phyloP scores from a whole-genome alignment of 257 asterid genomes.

The Capsicum rhomboideum region DNA sequence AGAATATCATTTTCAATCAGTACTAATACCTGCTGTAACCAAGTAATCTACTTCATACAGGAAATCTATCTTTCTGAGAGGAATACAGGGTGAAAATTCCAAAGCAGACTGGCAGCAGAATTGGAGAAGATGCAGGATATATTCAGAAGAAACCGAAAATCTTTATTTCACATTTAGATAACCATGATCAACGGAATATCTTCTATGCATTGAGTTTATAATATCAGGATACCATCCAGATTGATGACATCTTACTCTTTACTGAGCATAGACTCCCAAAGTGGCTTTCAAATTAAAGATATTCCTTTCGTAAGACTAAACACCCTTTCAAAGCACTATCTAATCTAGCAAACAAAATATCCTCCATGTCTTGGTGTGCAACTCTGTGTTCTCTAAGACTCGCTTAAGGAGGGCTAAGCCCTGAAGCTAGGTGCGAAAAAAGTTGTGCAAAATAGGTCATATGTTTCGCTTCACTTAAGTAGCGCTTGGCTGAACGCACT shows the following conservation, averaged over 20 bases:
- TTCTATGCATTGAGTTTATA: background rate
- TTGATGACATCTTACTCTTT: slow-evolving; percentile 2
- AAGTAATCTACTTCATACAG: background rate
- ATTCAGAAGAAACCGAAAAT: background rate
- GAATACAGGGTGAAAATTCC: background rate
- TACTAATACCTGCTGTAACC: background rate
- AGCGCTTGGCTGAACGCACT: background rate
- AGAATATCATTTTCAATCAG: background rate
- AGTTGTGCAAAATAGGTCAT: background rate
- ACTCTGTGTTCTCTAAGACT: background rate
- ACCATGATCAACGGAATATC: background rate
- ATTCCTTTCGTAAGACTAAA: background rate
- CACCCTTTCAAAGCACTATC: background rate
- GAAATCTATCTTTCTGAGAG: background rate
- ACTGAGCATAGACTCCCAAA: background rate
- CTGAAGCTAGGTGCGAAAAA: background rate
- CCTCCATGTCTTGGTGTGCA: background rate
- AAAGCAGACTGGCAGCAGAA: background rate
- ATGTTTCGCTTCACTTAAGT: background rate
- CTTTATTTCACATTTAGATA: background rate
- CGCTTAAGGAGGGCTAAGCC: background rate
- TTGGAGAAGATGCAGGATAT: background rate
- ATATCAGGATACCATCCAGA: background rate
- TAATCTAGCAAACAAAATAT: background rate
- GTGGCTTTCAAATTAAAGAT: background rate